Percentiles rank a stretch among this genome's conserved stretches.
These are phyloP conservation scores for Rhizopus microsporus DNA, from an alignment of 371 early-diverging fungal species.

Conservation along the genomic window DNA sequence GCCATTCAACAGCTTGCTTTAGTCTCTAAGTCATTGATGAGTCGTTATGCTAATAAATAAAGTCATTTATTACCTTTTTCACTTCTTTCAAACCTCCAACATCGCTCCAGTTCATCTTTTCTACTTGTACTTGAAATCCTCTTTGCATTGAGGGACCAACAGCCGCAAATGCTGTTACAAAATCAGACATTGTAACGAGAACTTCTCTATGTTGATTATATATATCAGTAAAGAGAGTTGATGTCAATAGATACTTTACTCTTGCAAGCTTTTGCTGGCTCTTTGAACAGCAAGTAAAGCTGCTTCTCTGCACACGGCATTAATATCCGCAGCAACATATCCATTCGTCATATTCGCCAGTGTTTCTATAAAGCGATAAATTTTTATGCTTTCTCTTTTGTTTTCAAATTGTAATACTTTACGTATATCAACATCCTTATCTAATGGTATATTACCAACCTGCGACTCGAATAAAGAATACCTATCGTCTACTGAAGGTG, in stretches of 20 bases:
- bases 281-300: constrained; percentile 67
- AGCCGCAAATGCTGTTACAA: constrained; percentile 63
- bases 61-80: constrained; percentile 63
- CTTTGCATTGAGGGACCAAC: constrained; percentile 70
- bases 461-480: constrained; percentile 61
- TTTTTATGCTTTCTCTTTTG: constrained; percentile 1
- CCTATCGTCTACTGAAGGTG: constrained; percentile 70
- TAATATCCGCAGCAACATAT: constrained; percentile 97
- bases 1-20: constrained; percentile 96
- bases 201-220: constrained; percentile 16
- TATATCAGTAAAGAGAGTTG: neutral
- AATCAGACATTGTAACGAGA: constrained; percentile 53
- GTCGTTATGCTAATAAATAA: neutral
- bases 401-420: constrained; percentile 1
- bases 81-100: constrained; percentile 93
- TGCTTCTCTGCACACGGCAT: constrained; percentile 89
- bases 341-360: constrained; percentile 91
- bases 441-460: constrained; percentile 59
- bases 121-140: constrained; percentile 62
- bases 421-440: constrained; percentile 48
- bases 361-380: constrained; percentile 24
- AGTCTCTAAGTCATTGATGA: constrained; percentile 53
- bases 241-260: constrained; percentile 5
- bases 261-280: constrained; percentile 15
- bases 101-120: constrained; percentile 78